A percentile compares a stretch with the other conserved stretches of the same genome.
These are phyloP conservation scores for Claviceps monticola DNA, from an alignment of 2,329 filamentous ascomycete genomes.

Conservation along the genomic window DNA sequence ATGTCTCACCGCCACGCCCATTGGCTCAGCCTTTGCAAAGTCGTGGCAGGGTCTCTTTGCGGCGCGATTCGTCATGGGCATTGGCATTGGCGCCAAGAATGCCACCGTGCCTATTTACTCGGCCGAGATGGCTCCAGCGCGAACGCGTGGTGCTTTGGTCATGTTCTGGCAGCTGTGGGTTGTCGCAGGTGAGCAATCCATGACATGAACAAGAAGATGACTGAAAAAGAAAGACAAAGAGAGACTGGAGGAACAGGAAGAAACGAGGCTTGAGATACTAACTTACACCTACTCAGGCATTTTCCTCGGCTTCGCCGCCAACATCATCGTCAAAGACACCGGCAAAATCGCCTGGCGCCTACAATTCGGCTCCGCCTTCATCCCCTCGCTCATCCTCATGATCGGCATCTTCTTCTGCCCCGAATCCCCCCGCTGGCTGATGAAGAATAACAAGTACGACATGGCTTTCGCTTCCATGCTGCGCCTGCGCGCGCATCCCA, in stretches of 20 bases:
- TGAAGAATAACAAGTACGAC: constrained; percentile 46
- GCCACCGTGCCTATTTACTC: constrained; percentile 57
- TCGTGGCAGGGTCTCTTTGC: constrained; percentile 53
- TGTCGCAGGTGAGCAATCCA: constrained; percentile 9
- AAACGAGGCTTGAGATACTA: neutral
- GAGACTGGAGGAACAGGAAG: neutral
- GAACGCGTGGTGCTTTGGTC: constrained; percentile 57
- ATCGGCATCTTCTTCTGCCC: constrained; percentile 47
- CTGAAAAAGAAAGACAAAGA: neutral
- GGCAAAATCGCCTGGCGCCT: constrained; percentile 42
- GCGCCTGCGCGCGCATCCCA: constrained; percentile 32
- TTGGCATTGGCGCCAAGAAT: constrained; percentile 53
- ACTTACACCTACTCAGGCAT: constrained; percentile 16
- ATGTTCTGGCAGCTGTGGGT: constrained; percentile 55
- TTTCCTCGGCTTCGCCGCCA: constrained; percentile 33
- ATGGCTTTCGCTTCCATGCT: constrained; percentile 40
- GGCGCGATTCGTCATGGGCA: constrained; percentile 51
- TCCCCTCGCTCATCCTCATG: constrained; percentile 33
- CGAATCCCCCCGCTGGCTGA: constrained; percentile 47
- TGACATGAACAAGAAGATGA: constrained; percentile 2
- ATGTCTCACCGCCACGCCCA: constrained; percentile 31
- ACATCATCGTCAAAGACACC: constrained; percentile 37
- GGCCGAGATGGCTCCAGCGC: constrained; percentile 54
- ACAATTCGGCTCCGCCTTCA: constrained; percentile 43
- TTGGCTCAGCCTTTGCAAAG: constrained; percentile 45